Conservation (phyloP, 177 flowering plant genomes). For the Tripterygium wilfordii region DNA sequence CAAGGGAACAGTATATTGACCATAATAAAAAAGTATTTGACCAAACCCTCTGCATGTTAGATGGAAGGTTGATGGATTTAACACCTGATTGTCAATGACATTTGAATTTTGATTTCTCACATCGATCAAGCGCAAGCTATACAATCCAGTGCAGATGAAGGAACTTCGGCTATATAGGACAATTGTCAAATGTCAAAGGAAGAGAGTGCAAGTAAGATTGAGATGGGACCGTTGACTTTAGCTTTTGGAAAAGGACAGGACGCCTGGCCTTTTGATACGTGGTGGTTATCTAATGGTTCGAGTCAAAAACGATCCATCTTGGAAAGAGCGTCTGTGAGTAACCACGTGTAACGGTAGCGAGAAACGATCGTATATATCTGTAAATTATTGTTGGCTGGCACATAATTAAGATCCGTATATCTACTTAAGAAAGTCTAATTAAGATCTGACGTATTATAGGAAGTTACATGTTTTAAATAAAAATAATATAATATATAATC, state of each 20-base stretch:
- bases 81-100: slow-evolving; percentile 18
- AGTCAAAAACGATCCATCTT: slow-evolving; percentile 7
- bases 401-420: too few relatives aligned
- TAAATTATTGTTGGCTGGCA: too few relatives aligned
- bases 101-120: slow-evolving; percentile 10
- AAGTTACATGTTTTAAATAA: too few relatives aligned
- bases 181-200: slow-evolving; percentile 1
- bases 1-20: background rate
- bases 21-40: slow-evolving; percentile 19
- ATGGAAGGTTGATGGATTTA: slow-evolving; percentile 21
- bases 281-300: slow-evolving; percentile 1
- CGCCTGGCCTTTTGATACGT: slow-evolving; percentile 13
- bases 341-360: slow-evolving; percentile 1
- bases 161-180: too few relatives aligned
- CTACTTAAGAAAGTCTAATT: too few relatives aligned
- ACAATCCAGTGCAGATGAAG: too few relatives aligned
- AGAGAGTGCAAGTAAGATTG: background rate
- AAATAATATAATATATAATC: too few relatives aligned
- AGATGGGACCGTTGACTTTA: slow-evolving; percentile 13
- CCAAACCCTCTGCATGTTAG: slow-evolving; percentile 12
- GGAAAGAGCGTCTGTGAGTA: slow-evolving; percentile 5
- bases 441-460: too few relatives aligned
- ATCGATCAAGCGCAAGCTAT: too few relatives aligned
- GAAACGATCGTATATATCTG: too few relatives aligned
- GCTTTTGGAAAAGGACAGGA: slow-evolving; percentile 8